A percentile compares a stretch with the other conserved stretches of the same genome.
Evolutionary conservation across 1,284 basidiomycete genomes (phyloP).

Genomic region (Cerrena zonata): DNA sequence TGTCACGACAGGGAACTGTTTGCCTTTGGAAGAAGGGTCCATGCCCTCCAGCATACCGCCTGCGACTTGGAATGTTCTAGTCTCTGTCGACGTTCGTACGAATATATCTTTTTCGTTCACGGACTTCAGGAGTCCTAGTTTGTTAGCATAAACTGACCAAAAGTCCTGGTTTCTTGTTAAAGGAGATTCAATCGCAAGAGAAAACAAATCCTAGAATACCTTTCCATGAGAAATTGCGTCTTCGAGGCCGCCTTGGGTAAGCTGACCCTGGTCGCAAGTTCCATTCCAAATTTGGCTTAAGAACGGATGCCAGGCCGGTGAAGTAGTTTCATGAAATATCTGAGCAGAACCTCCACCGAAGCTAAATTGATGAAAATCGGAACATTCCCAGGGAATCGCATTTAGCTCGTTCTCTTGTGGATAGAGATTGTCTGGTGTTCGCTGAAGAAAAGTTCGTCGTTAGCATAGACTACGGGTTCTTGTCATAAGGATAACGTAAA

Average conservation of each 20-base stretch:
- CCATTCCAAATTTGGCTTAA: slow-evolving; percentile 48
- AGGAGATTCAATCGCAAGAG: neutral
- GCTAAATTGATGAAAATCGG: slow-evolving; percentile 29
- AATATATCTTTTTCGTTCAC: slow-evolving; percentile 39
- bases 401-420: slow-evolving; percentile 42
- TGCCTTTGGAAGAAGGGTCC: slow-evolving; percentile 34
- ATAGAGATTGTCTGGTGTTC: slow-evolving; percentile 42
- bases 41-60: slow-evolving; percentile 47
- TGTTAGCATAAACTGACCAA: slow-evolving; percentile 42
- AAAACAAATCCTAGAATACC: slow-evolving; percentile 29
- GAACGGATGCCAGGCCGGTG: slow-evolving; percentile 42
- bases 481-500: neutral
- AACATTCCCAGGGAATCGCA: slow-evolving; percentile 35
- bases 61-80: slow-evolving; percentile 47
- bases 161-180: slow-evolving; percentile 36
- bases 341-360: slow-evolving; percentile 30
- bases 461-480: neutral
- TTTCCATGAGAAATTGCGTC: slow-evolving; percentile 46
- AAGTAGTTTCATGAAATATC: slow-evolving; percentile 34
- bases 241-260: slow-evolving; percentile 43
- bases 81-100: slow-evolving; percentile 41
- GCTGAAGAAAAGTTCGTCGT: slow-evolving; percentile 15
- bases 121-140: slow-evolving; percentile 35
- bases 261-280: slow-evolving; percentile 48
- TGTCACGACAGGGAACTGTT: slow-evolving; percentile 37